Conservation (phyloP, 331 rosid genomes). For the Cydonia oblonga region DNA sequence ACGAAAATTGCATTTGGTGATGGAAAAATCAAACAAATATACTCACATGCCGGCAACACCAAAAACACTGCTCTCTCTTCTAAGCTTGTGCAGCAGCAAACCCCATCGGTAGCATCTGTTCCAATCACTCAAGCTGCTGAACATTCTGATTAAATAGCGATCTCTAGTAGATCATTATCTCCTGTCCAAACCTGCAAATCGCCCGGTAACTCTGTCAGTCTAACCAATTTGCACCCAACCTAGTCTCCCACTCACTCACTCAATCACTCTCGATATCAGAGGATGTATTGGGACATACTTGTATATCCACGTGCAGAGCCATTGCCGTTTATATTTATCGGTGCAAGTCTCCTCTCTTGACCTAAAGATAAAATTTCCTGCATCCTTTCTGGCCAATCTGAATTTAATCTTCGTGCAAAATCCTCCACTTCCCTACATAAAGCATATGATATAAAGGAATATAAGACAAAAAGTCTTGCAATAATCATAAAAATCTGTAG, state of each 20-base stretch:
- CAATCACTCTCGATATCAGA: background rate
- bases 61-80: constrained; percentile 19
- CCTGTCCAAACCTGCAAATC: constrained; percentile 43
- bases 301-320: constrained; percentile 43
- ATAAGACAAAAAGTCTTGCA: background rate
- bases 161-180: constrained; percentile 27
- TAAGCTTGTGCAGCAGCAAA: constrained; percentile 26
- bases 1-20: constrained; percentile 25
- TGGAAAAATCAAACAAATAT: constrained; percentile 29
- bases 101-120: constrained; percentile 15
- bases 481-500: background rate
- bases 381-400: constrained; percentile 86
- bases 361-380: constrained; percentile 67
- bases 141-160: background rate
- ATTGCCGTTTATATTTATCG: constrained; percentile 49
- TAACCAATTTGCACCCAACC: background rate
- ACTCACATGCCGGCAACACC: constrained; percentile 32
- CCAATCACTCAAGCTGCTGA: constrained; percentile 26
- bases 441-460: background rate
- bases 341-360: constrained; percentile 55
- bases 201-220: background rate
- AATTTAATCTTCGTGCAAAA: constrained; percentile 75
- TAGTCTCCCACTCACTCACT: background rate
- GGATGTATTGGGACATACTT: constrained; percentile 26
- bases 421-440: constrained; percentile 80